phyloP scores from a whole-genome alignment of 2,329 filamentous ascomycete species.

The Clarireedia monteithiana region DNA sequence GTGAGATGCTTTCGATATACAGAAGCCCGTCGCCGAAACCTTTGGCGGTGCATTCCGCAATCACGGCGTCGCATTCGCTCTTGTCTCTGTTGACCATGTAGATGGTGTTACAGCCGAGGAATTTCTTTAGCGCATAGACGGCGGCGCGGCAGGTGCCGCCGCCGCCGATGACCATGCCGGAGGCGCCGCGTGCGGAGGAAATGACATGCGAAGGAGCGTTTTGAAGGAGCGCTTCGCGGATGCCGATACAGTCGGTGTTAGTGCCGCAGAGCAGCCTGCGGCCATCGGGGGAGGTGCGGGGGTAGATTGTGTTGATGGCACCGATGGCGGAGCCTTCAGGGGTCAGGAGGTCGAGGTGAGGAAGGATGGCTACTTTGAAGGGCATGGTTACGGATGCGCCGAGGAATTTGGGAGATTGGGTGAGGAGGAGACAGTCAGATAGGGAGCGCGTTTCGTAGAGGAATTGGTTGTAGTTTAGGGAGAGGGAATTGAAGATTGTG shows the following conservation, averaged over 20 bases:
- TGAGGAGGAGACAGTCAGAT: slow-evolving; percentile 40
- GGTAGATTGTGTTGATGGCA: slow-evolving; percentile 73
- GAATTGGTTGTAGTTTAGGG: slow-evolving; percentile 43
- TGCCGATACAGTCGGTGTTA: slow-evolving; percentile 75
- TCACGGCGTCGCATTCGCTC: slow-evolving; percentile 57
- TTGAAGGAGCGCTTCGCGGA: slow-evolving; percentile 62
- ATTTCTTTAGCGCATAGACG: slow-evolving; percentile 65
- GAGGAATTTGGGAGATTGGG: slow-evolving; percentile 52
- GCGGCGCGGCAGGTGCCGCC: slow-evolving; percentile 73
- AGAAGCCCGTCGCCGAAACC: slow-evolving; percentile 53
- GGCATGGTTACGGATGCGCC: slow-evolving; percentile 76
- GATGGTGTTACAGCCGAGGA: slow-evolving; percentile 58
- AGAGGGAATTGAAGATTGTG: slow-evolving; percentile 44
- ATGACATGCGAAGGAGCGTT: slow-evolving; percentile 41
- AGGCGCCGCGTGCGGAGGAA: slow-evolving; percentile 45
- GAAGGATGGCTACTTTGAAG: slow-evolving; percentile 70
- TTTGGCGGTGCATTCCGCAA: slow-evolving; percentile 51
- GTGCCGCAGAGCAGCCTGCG: slow-evolving; percentile 53
- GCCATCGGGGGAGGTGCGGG: slow-evolving; percentile 36
- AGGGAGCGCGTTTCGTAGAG: slow-evolving; percentile 46
- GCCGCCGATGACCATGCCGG: slow-evolving; percentile 67
- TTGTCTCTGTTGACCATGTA: slow-evolving; percentile 73
- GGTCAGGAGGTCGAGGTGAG: slow-evolving; percentile 65
- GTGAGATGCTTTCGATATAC: slow-evolving; percentile 52
- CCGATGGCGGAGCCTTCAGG: slow-evolving; percentile 66